A percentile compares a stretch with the other conserved stretches of the same genome.
phyloP scores from a whole-genome alignment of 306 rosid genomes.

The Lathyrus aphaca region DNA sequence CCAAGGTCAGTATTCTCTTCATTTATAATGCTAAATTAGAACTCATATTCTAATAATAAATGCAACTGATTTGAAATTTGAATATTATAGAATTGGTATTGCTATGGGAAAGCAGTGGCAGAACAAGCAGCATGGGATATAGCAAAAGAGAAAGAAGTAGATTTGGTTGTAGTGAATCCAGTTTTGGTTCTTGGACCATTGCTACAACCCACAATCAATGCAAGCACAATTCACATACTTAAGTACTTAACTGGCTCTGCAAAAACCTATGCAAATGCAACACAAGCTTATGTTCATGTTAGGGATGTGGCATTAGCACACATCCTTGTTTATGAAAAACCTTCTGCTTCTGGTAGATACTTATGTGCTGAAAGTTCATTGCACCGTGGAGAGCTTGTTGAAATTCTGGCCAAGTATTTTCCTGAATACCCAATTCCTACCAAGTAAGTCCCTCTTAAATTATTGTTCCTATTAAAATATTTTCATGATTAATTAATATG shows the following conservation, averaged over 20 bases:
- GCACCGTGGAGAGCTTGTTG: conserved; percentile 83
- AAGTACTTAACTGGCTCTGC: conserved; percentile 92
- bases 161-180: conserved; percentile 84
- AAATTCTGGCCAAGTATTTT: conserved; percentile 67
- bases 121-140: conserved; percentile 84
- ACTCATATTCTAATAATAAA: not conserved
- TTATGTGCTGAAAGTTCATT: conserved; percentile 74
- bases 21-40: too few species aligned
- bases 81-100: conserved; percentile 80
- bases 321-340: conserved; percentile 66
- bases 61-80: not conserved
- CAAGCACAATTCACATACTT: conserved; percentile 81
- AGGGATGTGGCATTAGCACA: conserved; percentile 91
- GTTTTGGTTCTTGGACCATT: conserved; percentile 87
- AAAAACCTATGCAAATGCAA: conserved; percentile 85
- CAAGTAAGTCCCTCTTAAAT: conserved; percentile 55
- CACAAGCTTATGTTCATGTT: conserved; percentile 84
- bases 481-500: not conserved
- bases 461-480: not conserved
- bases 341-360: conserved; percentile 86
- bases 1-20: conserved; percentile 52
- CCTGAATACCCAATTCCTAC: conserved; percentile 82
- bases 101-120: conserved; percentile 92
- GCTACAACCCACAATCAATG: conserved; percentile 75
- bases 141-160: conserved; percentile 71